phyloP scores from a whole-genome alignment of 2,329 filamentous ascomycete species.

The Endocalyx cinctus region DNA sequence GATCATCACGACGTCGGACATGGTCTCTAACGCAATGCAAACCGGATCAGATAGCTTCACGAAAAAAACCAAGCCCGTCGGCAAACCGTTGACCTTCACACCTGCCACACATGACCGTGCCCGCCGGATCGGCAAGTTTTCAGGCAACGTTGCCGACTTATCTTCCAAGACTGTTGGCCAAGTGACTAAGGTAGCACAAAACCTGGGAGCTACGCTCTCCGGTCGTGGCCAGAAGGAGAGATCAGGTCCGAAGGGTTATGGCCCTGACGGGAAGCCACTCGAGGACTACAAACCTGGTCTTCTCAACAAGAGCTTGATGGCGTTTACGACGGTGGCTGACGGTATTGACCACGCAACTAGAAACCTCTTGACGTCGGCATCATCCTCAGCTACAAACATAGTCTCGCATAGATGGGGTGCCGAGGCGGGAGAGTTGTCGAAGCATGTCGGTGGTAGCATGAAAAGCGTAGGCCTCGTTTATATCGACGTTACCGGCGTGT shows the following conservation, averaged over 20 bases:
- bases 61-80: constrained; percentile 69
- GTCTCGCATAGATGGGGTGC: constrained; percentile 85
- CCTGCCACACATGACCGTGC: constrained; percentile 80
- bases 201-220: constrained; percentile 72
- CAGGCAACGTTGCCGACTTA: constrained; percentile 70
- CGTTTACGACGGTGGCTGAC: constrained; percentile 90
- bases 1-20: constrained; percentile 81
- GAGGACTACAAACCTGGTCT: constrained; percentile 79
- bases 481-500: constrained; percentile 92
- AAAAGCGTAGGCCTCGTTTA: constrained; percentile 98
- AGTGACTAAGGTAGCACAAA: constrained; percentile 81
- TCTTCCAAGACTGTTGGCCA: constrained; percentile 84
- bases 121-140: constrained; percentile 85
- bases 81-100: constrained; percentile 82
- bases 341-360: constrained; percentile 85
- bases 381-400: constrained; percentile 75
- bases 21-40: constrained; percentile 73
- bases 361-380: constrained; percentile 68
- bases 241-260: constrained; percentile 56
- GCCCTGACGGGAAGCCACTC: constrained; percentile 63
- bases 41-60: constrained; percentile 76
- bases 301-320: constrained; percentile 93
- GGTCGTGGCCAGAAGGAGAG: constrained; percentile 52
- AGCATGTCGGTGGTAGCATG: constrained; percentile 74
- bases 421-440: constrained; percentile 76